A percentile compares a stretch with the other conserved stretches of the same genome.
phyloP scores from a whole-genome alignment of 2,329 filamentous ascomycete species.

The Colletotrichum sp. region DNA sequence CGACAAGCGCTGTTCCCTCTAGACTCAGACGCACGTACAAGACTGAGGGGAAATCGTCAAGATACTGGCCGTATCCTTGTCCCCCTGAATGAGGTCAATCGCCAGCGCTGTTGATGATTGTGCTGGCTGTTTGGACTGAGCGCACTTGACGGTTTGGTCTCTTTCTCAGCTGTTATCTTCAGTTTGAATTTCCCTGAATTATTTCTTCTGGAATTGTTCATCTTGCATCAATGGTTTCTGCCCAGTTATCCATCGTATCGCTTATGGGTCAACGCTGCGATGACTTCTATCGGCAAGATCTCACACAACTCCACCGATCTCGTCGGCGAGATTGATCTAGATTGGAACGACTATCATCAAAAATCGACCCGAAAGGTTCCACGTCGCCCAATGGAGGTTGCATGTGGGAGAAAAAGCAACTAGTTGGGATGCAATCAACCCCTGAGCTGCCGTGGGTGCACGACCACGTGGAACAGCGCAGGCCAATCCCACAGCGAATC shows the following conservation, averaged over 20 bases:
- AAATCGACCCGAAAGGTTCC: neutral
- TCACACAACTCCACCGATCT: neutral
- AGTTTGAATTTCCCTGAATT: no score
- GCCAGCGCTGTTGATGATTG: no score
- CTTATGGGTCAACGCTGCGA: no score
- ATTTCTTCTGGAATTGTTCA: fast-evolving
- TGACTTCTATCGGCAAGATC: neutral
- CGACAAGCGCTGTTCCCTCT: no score
- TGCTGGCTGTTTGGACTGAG: no score
- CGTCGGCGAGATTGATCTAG: neutral
- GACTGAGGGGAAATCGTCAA: no score
- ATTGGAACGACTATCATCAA: neutral
- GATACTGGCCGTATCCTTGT: fast-evolving
- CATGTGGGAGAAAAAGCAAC: neutral
- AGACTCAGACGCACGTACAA: no score
- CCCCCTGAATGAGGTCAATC: no score
- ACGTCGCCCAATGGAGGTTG: neutral
- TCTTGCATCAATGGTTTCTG: no score
- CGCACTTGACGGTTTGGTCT: no score
- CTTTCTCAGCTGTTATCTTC: fast-evolving
- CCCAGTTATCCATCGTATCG: no score
- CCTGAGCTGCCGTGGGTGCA: neutral
- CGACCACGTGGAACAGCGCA: neutral
- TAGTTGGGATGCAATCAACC: neutral
- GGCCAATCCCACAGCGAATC: neutral